Conservation (phyloP, 139 green algal species). For the Desmodesmus armatus region DNA sequence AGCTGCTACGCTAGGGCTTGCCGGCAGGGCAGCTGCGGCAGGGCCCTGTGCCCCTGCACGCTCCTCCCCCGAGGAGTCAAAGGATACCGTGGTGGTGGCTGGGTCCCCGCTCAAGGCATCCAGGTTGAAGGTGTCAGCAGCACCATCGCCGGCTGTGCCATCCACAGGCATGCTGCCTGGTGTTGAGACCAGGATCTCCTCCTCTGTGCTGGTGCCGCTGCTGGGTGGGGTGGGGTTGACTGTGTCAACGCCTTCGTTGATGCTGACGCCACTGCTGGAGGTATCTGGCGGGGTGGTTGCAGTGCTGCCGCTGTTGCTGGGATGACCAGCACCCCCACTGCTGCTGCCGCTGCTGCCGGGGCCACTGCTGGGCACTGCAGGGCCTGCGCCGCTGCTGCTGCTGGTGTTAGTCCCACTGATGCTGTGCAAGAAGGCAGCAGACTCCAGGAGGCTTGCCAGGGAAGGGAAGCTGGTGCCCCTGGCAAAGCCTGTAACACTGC, state of each 20-base stretch:
- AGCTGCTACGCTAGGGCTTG: no score
- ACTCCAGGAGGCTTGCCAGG: background rate
- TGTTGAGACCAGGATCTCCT: slow-evolving; percentile 4
- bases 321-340: background rate
- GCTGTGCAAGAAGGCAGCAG: background rate
- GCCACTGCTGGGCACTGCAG: background rate
- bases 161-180: background rate
- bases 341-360: slow-evolving; percentile 17
- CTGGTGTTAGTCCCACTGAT: background rate
- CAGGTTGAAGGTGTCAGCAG: no score
- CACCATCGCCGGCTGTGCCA: background rate
- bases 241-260: background rate
- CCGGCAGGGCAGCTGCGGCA: no score
- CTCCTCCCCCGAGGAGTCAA: no score
- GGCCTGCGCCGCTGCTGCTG: background rate
- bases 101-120: no score
- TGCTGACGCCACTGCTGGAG: slow-evolving; percentile 10
- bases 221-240: slow-evolving; percentile 20
- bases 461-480: background rate
- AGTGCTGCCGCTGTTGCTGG: background rate
- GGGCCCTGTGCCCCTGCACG: no score
- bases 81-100: no score
- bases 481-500: background rate
- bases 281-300: background rate
- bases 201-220: slow-evolving; percentile 17